Conservation (phyloP, 2,329 filamentous ascomycete species). For the Aspergillus glaucus region DNA sequence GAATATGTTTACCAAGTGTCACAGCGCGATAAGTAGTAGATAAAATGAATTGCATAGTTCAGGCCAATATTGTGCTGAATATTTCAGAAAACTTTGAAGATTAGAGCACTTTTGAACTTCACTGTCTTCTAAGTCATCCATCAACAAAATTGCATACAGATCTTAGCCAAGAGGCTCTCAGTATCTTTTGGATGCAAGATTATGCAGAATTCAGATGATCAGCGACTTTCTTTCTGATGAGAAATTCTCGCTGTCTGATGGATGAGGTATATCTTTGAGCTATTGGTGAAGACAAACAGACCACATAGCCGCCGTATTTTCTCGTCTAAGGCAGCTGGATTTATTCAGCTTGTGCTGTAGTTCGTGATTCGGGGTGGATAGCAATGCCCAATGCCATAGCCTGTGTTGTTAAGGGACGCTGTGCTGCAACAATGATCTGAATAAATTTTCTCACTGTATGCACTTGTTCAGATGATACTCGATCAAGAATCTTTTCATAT, state of each 20-base stretch:
- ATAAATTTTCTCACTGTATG: constrained; percentile 5
- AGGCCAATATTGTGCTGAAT: constrained; percentile 7
- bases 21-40: too few species aligned
- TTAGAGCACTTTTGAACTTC: not conserved
- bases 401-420: constrained; percentile 9
- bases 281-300: constrained; percentile 11
- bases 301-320: constrained; percentile 9
- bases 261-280: constrained; percentile 12
- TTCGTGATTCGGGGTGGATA: not conserved
- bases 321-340: not conserved
- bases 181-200: not conserved
- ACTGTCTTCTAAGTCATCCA: constrained; percentile 4
- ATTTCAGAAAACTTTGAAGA: constrained; percentile 3
- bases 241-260: constrained; percentile 12
- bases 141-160: constrained; percentile 8
- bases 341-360: constrained; percentile 2
- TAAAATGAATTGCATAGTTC: not conserved
- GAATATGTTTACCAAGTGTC: too few species aligned
- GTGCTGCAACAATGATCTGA: constrained; percentile 10
- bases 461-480: constrained; percentile 1
- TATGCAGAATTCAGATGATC: not conserved
- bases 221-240: not conserved
- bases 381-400: constrained; percentile 9
- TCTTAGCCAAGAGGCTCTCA: constrained; percentile 4
- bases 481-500: constrained; percentile 12